Evolutionary conservation across 768 basidiomycete species (phyloP), one percentile per base, ranked within the genome.

Genomic region (Auriculariales sp.): DNA sequence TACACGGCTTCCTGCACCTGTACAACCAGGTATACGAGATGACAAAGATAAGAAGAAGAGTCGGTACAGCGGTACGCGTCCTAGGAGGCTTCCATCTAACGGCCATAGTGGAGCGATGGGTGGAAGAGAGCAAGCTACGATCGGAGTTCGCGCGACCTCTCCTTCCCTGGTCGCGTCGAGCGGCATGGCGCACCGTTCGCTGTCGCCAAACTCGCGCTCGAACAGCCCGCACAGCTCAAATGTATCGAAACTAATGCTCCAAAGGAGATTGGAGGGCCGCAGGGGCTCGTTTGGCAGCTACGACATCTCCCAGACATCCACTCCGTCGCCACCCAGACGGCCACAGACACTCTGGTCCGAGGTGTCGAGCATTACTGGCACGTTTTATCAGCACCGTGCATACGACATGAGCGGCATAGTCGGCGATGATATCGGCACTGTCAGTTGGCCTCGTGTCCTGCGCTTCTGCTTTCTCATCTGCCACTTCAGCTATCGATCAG

Each of bases 401-500:
- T 44, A 44, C 15, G 39, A 44, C 27, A 44, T 44, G 39, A 44
- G 39, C 19, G 39, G 22, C 6, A 25, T 44, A 11, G 39, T 44
- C 12, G 39, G 39, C 39, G 39, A 44, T 15, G 39, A 44, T 25
- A 44, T 44, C 11, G 39, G 39, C 39, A 24, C 39, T 19, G 39
- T 44, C 12, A 7, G 39, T 25, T 36, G 35, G n/a, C 35, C 6
- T 22, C 7, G 10, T 25, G 22, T 5, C 15, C 19, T 44, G 39
- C 39, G 22, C 12, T 28, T n/a, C 39, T 12, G 39, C 22, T 25
- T 3, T 28, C 35, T 30, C 17, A 14, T 12, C 36, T 10, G 24
- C 31, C 46, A 46, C 31, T 47, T 9, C 57, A 90, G 87, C 88
- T 91, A 88, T 88, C 84, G 51, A 93, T 95, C 48, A 86, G 87